These are phyloP conservation scores for Bipolaris victoriae DNA, from an alignment of 2,329 filamentous ascomycete species.

Conservation along the genomic window DNA sequence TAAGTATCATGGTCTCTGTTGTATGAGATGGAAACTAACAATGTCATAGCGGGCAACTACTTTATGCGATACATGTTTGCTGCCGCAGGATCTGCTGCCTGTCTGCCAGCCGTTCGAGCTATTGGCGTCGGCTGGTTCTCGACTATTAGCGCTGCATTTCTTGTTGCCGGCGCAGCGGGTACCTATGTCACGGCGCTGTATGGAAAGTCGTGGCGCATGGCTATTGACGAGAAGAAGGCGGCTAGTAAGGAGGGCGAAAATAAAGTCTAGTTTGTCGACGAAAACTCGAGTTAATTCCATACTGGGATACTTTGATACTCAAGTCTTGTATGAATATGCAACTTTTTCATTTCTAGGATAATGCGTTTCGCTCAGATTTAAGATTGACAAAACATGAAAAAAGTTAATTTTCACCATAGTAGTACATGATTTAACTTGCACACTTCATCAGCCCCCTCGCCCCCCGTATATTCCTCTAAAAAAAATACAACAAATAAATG, in stretches of 20 bases:
- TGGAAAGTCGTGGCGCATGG: constrained; percentile 60
- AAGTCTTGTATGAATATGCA: too few relatives aligned
- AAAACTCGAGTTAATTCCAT: too few relatives aligned
- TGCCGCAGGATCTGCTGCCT: constrained; percentile 71
- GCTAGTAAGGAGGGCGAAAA: constrained; percentile 43
- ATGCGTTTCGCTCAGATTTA: too few relatives aligned
- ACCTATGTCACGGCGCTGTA: constrained; percentile 59
- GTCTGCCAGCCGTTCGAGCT: constrained; percentile 73
- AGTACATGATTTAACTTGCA: too few relatives aligned
- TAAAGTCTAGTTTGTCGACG: constrained; percentile 19
- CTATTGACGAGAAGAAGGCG: constrained; percentile 59
- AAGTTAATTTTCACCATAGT: too few relatives aligned
- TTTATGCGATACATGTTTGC: constrained; percentile 78
- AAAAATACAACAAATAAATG: too few relatives aligned
- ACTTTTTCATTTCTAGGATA: too few relatives aligned
- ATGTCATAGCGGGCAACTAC: constrained; percentile 70
- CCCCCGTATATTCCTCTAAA: too few relatives aligned
- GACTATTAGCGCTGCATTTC: constrained; percentile 68
- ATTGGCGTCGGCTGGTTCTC: constrained; percentile 85
- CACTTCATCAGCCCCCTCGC: too few relatives aligned
- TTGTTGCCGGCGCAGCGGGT: constrained; percentile 55
- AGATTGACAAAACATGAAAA: too few relatives aligned
- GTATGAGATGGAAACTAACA: constrained; percentile 9
- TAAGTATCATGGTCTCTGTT: constrained; percentile 23
- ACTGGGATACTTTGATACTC: too few relatives aligned